phyloP scores from a whole-genome alignment of 306 rosid species.

The Prunus fruticosa region DNA sequence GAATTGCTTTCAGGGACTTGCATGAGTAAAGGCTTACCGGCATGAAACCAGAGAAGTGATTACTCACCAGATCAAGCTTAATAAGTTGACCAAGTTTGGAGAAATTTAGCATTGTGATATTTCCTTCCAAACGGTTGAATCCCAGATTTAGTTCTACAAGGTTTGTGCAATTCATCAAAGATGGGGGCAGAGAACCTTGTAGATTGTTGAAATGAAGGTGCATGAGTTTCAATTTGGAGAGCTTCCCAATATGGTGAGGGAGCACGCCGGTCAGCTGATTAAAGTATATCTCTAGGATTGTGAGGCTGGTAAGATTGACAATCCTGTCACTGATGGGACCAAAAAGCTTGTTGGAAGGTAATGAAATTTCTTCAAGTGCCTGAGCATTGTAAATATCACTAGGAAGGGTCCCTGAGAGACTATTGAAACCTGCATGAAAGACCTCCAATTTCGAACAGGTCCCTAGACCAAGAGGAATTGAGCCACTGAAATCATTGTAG shows the following conservation, averaged over 20 bases:
- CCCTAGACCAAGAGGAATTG: neutral
- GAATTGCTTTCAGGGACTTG: neutral
- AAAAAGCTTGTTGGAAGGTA: neutral
- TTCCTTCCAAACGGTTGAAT: neutral
- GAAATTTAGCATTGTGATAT: neutral
- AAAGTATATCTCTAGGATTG: neutral
- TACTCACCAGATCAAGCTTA: neutral
- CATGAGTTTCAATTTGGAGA: neutral
- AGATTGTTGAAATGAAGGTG: neutral
- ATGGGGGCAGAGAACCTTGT: neutral
- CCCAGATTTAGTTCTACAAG: neutral
- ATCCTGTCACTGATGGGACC: neutral
- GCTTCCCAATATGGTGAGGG: neutral
- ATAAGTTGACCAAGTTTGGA: neutral
- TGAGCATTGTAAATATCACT: neutral
- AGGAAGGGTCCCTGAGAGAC: neutral
- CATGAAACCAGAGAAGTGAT: neutral
- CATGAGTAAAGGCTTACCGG: neutral
- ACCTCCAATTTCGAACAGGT: neutral
- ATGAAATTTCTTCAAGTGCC: neutral
- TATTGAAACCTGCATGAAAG: neutral
- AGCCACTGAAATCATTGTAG: neutral
- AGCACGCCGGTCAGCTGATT: neutral
- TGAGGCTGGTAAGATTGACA: neutral
- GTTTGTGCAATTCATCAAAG: conserved; percentile 9